These are phyloP conservation scores for Bacterosira constricta DNA, from an alignment of 108 stramenopile species.

Conservation along the genomic window DNA sequence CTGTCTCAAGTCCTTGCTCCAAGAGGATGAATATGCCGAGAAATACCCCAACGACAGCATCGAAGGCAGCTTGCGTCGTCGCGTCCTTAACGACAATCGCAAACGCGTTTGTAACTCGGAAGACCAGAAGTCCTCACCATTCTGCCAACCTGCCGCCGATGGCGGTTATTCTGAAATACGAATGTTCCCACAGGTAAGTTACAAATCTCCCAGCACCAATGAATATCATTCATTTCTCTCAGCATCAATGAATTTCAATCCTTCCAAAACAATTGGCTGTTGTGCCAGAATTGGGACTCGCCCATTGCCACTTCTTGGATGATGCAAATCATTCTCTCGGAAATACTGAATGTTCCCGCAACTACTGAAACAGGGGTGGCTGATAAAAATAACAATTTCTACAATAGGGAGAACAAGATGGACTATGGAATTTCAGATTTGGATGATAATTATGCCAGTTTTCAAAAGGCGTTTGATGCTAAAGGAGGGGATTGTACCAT, in stretches of 20 bases:
- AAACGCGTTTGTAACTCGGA: slow-evolving; percentile 14
- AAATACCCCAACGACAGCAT: neutral
- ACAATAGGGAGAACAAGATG: neutral
- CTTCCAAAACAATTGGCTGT: no score
- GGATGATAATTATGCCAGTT: neutral
- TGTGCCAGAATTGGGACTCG: slow-evolving; percentile 48
- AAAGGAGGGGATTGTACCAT: neutral
- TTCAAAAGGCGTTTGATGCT: slow-evolving; percentile 6
- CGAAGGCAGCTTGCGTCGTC: neutral
- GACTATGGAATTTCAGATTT: slow-evolving; percentile 4
- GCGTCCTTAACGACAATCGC: neutral
- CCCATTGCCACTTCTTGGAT: slow-evolving; percentile 36
- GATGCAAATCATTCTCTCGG: slow-evolving; percentile 44
- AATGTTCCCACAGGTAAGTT: no score
- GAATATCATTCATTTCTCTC: no score
- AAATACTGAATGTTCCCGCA: slow-evolving; percentile 39
- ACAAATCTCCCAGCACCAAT: no score
- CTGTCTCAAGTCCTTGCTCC: slow-evolving; percentile 19
- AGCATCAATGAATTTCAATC: no score
- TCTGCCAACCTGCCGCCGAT: neutral
- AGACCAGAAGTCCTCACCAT: neutral
- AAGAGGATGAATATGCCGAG: neutral
- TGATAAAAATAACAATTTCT: slow-evolving; percentile 1
- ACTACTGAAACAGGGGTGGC: slow-evolving; percentile 25
- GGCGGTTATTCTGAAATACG: slow-evolving; percentile 44